Base-by-base conservation (phyloP, 495 filamentous ascomycete species). In the Parathielavia appendiculata region DNA sequence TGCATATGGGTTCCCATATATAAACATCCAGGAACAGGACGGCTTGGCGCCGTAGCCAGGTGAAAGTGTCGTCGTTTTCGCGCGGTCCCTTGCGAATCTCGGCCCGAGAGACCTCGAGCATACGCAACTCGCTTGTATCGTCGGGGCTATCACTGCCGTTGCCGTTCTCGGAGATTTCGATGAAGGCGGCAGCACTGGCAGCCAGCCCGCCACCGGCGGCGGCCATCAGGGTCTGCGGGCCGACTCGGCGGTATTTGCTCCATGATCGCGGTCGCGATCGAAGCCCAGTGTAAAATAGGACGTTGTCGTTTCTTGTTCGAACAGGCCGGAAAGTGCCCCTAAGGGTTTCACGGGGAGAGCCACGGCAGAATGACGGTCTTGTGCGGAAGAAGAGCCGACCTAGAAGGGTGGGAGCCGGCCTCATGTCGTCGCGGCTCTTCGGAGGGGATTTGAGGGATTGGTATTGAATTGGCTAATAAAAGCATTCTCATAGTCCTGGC, bases 1-100 rank as follows among this genome's bases (percentile, higher is more conserved):
- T 99, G 51, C 88, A 90, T 26, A 96, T 73, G 5, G 95, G 92
- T 69, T 99, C 95, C 79, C 77, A 85, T 41, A 96, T 72, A 67
- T 88, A 92, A 3, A 76, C 59, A 61, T 92, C 88, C 38, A 91
- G 62, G 47, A 84, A 83, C 11, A 89, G 69, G 20, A 83, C 75
- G 17, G 87, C 58, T 17, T 75, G 73, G 59, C 82, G 78, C 43
- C 78, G 68, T 20, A 83, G 46, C 45, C 81, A 79, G 14, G 70
- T 70, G 10, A 87, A 65, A 0, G 83, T 83, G 32, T 73, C 75
- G 47, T 86, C 76, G 62, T 84, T 74, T 3, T 85, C 81, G 7
- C 79, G 73, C 11, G 91, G 78, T 12, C 75, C 74, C 63, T 87
- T 88, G 56, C 77, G 78, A 32, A 95, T 81, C 71, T 96, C 92